Conservation (phyloP, 176 grass and related monocot genomes). For the Tillandsia leiboldiana region DNA sequence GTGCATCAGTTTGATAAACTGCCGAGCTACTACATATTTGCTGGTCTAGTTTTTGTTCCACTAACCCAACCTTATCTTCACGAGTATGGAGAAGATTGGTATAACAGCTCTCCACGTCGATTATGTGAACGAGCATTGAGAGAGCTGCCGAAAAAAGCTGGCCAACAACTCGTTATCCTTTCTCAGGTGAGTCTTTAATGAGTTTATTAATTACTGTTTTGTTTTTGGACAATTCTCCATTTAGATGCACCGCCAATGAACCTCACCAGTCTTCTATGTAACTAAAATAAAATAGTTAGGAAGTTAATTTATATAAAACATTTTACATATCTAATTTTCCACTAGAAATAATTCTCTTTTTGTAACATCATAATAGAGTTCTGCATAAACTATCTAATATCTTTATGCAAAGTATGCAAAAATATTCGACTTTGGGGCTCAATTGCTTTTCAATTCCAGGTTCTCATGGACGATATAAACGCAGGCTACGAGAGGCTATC, state of each 20-base stretch:
- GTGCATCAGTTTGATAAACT: constrained; percentile 92
- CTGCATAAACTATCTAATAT: no score
- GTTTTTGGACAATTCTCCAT: constrained; percentile 2
- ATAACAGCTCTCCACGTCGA: constrained; percentile 76
- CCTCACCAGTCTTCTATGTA: no score
- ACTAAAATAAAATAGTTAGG: no score
- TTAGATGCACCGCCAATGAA: not conserved
- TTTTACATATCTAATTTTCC: no score
- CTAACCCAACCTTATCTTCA: constrained; percentile 97
- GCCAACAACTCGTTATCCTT: constrained; percentile 73
- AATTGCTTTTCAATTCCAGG: constrained; percentile 4
- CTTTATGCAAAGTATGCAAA: not conserved
- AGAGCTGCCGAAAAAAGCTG: constrained; percentile 68
- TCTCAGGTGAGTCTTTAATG: constrained; percentile 60
- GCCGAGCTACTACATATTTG: constrained; percentile 95
- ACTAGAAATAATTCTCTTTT: no score
- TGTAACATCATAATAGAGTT: no score
- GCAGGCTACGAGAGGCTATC: constrained; percentile 78
- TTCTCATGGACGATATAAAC: constrained; percentile 99
- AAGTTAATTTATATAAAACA: no score
- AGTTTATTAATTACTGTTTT: constrained; percentile 7
- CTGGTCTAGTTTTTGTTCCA: constrained; percentile 85
- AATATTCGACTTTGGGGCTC: not conserved
- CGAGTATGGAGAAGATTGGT: constrained; percentile 98
- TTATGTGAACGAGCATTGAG: constrained; percentile 82